Conservation (phyloP, 805 yeast species). For the Wickerhamiella dianesei region DNA sequence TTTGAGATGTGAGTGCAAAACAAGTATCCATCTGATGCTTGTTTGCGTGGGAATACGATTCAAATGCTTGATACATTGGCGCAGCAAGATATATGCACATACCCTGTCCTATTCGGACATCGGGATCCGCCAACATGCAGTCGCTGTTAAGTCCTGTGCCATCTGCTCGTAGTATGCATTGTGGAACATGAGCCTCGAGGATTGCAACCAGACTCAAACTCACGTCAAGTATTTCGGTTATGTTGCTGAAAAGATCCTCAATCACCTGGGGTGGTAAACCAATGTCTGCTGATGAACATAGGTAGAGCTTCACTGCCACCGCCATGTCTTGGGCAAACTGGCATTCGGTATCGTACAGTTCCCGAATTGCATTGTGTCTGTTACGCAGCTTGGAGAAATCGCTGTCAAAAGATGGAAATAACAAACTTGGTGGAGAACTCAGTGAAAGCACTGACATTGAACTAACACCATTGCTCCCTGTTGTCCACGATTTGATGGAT, state of each 20-base stretch:
- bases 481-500: neutral
- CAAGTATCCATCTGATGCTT: slow-evolving; percentile 19
- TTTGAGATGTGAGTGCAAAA: neutral
- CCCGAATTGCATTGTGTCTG: slow-evolving; percentile 24
- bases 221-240: slow-evolving; percentile 23
- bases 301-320: slow-evolving; percentile 24
- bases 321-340: slow-evolving; percentile 27
- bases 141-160: slow-evolving; percentile 10
- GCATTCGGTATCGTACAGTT: slow-evolving; percentile 28
- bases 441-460: slow-evolving; percentile 3
- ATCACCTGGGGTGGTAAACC: slow-evolving; percentile 21
- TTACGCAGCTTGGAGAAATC: slow-evolving; percentile 3
- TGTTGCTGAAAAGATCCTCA: slow-evolving; percentile 22
- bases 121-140: slow-evolving; percentile 14
- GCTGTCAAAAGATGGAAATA: neutral
- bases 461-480: neutral
- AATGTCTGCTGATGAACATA: slow-evolving; percentile 18
- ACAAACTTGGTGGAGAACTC: slow-evolving; percentile 9
- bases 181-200: slow-evolving; percentile 21
- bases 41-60: slow-evolving; percentile 23
- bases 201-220: slow-evolving; percentile 22
- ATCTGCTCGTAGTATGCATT: slow-evolving; percentile 19
- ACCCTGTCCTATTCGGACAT: slow-evolving; percentile 23
- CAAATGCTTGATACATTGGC: slow-evolving; percentile 24
- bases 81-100: slow-evolving; percentile 20